phyloP scores from a whole-genome alignment of 805 yeast genomes.

The Nakazawaea ambrosiae region DNA sequence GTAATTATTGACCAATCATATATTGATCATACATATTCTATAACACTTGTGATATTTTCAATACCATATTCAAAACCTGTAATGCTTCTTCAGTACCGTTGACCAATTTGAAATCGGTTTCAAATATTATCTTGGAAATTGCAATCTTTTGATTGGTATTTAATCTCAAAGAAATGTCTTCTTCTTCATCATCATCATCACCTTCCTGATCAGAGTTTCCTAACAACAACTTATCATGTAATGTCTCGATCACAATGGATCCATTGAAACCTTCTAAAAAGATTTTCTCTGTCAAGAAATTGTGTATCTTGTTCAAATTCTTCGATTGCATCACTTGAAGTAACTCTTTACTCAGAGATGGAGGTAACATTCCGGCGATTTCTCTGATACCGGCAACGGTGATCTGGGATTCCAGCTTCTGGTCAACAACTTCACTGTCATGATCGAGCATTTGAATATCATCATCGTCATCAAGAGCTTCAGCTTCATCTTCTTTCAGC shows the following conservation, averaged over 20 bases:
- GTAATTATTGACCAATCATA: too few species aligned
- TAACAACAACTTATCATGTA: constrained; percentile 25
- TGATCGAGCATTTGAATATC: constrained; percentile 25
- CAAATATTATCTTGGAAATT: constrained; percentile 61
- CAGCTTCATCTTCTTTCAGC: too few species aligned
- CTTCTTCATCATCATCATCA: constrained; percentile 23
- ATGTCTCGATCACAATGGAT: constrained; percentile 20
- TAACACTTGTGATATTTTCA: constrained; percentile 39
- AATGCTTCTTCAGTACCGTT: constrained; percentile 89
- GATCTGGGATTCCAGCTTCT: constrained; percentile 13
- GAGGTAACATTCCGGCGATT: constrained; percentile 27
- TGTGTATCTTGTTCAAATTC: constrained; percentile 18
- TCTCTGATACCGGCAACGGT: constrained; percentile 16
- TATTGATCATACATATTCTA: too few species aligned
- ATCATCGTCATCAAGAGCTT: constrained; percentile 15
- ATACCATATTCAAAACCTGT: constrained; percentile 62
- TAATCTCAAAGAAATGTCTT: constrained; percentile 38
- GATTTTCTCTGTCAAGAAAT: constrained; percentile 20
- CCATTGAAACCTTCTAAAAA: constrained; percentile 27
- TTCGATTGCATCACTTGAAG: constrained; percentile 15
- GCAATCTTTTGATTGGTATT: constrained; percentile 58
- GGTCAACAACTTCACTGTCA: constrained; percentile 24
- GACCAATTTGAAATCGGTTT: constrained; percentile 64
- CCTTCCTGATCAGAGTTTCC: constrained; percentile 16
- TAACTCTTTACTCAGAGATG: constrained; percentile 13